Evolutionary conservation across 2,329 filamentous ascomycete species (phyloP).

Genomic region (Fusarium clavum): DNA sequence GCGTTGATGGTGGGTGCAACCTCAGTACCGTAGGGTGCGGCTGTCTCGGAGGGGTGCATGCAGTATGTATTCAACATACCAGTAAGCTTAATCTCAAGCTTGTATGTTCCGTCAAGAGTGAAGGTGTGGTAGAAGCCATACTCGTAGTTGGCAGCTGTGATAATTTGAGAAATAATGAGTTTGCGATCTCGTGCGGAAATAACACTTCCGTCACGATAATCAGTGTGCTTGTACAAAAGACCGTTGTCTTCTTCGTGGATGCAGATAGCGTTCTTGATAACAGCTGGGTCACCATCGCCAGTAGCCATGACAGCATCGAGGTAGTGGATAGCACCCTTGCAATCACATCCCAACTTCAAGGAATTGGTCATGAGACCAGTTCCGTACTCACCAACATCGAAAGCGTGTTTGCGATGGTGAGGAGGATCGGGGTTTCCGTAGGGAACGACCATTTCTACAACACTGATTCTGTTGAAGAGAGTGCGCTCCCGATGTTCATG

Average conservation of each 20-base stretch:
- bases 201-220: constrained; percentile 69
- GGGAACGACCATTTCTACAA: constrained; percentile 78
- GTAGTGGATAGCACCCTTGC: constrained; percentile 92
- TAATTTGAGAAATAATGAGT: constrained; percentile 72
- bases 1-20: constrained; percentile 72
- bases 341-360: constrained; percentile 82
- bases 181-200: constrained; percentile 68
- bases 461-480: constrained; percentile 74
- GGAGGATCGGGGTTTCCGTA: constrained; percentile 84
- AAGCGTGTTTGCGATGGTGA: constrained; percentile 84
- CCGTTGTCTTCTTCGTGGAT: constrained; percentile 74
- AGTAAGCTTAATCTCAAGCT: constrained; percentile 65
- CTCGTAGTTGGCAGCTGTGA: constrained; percentile 75
- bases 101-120: constrained; percentile 73
- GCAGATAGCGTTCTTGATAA: constrained; percentile 94
- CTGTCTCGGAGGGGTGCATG: constrained; percentile 54
- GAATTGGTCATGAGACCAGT: constrained; percentile 88
- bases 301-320: constrained; percentile 90
- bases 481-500: constrained; percentile 59
- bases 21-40: constrained; percentile 71
- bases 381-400: constrained; percentile 84
- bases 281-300: constrained; percentile 77
- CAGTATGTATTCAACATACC: constrained; percentile 58
- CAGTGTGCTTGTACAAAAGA: constrained; percentile 73
- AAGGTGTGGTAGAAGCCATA: constrained; percentile 59